A percentile compares a stretch with the other conserved stretches of the same genome.
phyloP scores from a whole-genome alignment of 1,139 yeast genomes.

The Suhomyces chickasaworum region DNA sequence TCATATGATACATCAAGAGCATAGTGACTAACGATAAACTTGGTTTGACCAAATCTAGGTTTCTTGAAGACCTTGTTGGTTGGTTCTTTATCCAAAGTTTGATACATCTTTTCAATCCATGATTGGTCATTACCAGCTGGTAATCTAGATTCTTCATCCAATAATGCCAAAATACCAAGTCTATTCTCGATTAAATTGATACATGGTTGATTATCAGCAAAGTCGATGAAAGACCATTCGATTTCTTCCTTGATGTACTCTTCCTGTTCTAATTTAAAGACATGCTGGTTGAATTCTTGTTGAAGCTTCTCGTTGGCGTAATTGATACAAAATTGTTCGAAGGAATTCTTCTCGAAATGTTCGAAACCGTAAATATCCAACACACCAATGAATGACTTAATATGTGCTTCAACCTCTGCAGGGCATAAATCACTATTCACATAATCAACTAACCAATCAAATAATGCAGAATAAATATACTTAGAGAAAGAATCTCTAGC shows the following conservation, averaged over 20 bases:
- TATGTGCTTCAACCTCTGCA: conserved; percentile 58
- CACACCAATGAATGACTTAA: conserved; percentile 87
- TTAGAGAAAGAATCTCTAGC: conserved; percentile 97
- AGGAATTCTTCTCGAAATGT: conserved; percentile 90
- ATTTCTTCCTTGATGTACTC: conserved; percentile 90
- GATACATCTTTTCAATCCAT: conserved; percentile 89
- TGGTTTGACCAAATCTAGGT: conserved; percentile 92
- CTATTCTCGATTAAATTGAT: conserved; percentile 89
- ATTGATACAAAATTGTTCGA: conserved; percentile 96
- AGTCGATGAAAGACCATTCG: conserved; percentile 96
- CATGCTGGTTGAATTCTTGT: conserved; percentile 97
- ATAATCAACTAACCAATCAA: conserved; percentile 91
- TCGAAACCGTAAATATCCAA: conserved; percentile 97
- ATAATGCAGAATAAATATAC: conserved; percentile 86
- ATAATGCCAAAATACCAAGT: conserved; percentile 80
- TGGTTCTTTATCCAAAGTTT: conserved; percentile 78
- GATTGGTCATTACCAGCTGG: conserved; percentile 95
- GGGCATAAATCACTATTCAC: conserved; percentile 84
- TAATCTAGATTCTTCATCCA: conserved; percentile 93
- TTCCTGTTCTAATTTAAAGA: conserved; percentile 94
- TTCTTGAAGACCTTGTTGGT: conserved; percentile 81
- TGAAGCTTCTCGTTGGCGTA: conserved; percentile 97
- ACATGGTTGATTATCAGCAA: conserved; percentile 96
- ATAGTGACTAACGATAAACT: conserved; percentile 89
- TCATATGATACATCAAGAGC: conserved; percentile 94